Base-by-base conservation (phyloP, 2,329 filamentous ascomycete genomes). In the Cordyceps tenuipes region DNA sequence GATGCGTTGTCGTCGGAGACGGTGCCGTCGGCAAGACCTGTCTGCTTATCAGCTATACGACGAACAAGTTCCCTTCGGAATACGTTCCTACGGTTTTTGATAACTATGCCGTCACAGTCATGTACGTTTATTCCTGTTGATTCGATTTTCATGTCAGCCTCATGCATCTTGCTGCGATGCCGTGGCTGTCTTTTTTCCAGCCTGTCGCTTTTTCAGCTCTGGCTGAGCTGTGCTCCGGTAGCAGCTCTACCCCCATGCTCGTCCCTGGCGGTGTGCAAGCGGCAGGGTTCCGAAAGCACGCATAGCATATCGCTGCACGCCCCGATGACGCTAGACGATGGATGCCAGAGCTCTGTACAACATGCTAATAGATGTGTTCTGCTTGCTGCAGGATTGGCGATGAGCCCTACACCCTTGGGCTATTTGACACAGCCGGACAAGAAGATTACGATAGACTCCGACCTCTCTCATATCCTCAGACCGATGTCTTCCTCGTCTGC, bases 21-120 rank as follows among this genome's bases (percentile, higher is more conserved):
- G 94, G 94, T 92, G 94, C 94, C 66, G 94, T 99, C 68, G 94
- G 94, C 76, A 99, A 99, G 83, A 99, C 94, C 67, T 99, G 94
- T 79, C 86, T 99, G 66, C 86, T 99, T 73, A 99, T 99, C 79
- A 96, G 91, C 75, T 99, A 99, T 79, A 99, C 94, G 66, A 99
- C 94, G 65, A 99, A 99, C 83, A 97, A 97, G 72, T 99, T 99
- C 76, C 94, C 94, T 41, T 97, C 92, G 70, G 94, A 99, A 92
- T 99, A 99, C 76, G 94, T 99, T 62, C 94, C 94, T 57, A 99
- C 94, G 34, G 94, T 99, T 65, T 99, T 99, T 76, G 94, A 99
- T 77, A 99, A 99, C 79, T 99, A 99, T 83, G 94, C 94, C 61
- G 94, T 99, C 74, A 99, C 94, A 66, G 94, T 99, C 68, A 99